Conservation (phyloP, 73 alveolate species). For the Diophrys sp. region DNA sequence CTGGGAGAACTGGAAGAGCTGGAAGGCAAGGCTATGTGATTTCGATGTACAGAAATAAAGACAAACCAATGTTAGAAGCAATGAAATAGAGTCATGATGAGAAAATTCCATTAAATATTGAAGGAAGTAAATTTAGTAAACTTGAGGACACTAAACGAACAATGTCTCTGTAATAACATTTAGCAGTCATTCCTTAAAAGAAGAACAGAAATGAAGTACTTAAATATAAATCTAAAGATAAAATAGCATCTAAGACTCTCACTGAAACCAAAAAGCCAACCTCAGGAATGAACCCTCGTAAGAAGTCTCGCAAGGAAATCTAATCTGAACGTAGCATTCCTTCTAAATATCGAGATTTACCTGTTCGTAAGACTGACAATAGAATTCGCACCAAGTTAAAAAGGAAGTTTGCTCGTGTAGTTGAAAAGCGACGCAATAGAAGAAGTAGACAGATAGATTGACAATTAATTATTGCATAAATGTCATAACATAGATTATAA, state of each 20-base stretch:
- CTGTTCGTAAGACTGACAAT: too few relatives aligned
- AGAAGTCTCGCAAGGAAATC: too few relatives aligned
- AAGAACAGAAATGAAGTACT: conserved; percentile 6
- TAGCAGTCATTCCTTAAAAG: conserved; percentile 3
- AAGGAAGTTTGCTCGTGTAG: too few relatives aligned
- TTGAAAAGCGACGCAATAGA: too few relatives aligned
- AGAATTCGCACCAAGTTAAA: too few relatives aligned
- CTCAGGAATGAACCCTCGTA: too few relatives aligned
- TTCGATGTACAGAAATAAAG: conserved; percentile 70
- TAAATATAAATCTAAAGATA: background rate
- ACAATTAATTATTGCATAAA: too few relatives aligned
- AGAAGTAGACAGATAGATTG: too few relatives aligned
- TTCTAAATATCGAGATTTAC: too few relatives aligned
- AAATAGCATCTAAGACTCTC: background rate
- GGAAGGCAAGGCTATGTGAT: conserved; percentile 88
- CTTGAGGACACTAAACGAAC: conserved; percentile 11
- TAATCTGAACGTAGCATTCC: too few relatives aligned
- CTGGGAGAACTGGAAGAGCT: conserved; percentile 98
- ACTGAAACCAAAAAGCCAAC: too few relatives aligned
- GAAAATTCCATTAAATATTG: conserved; percentile 37
- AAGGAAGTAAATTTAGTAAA: conserved; percentile 29
- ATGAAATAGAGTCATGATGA: conserved; percentile 46
- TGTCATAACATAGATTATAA: too few relatives aligned
- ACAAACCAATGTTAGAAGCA: conserved; percentile 52
- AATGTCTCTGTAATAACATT: conserved; percentile 1